Conservation (phyloP, 192 early-diverging fungal species). For the Backusella circina region DNA sequence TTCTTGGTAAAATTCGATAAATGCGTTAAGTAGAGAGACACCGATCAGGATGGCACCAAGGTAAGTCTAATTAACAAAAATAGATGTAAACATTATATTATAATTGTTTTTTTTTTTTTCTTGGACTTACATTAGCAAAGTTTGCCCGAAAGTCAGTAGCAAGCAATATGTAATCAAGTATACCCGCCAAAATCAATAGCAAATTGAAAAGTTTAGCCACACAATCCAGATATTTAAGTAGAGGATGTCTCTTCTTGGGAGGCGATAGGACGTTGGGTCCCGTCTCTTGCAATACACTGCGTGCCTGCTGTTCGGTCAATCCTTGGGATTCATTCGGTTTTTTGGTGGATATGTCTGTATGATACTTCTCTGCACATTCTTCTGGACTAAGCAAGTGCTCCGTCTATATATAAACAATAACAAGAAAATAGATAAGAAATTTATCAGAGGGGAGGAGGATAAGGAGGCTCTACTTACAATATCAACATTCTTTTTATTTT, state of each 20-base stretch:
- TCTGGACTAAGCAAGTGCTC: conserved; percentile 48
- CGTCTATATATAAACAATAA: conserved; percentile 29
- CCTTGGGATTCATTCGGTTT: conserved; percentile 73
- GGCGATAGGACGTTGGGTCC: conserved; percentile 89
- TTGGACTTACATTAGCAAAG: conserved; percentile 67
- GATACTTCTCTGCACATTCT: conserved; percentile 40
- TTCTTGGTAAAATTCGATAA: conserved; percentile 89
- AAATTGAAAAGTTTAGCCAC: conserved; percentile 85
- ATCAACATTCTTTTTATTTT: conserved; percentile 37
- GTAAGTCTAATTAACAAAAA: conserved; percentile 82
- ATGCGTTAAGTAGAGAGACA: conserved; percentile 88
- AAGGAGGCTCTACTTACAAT: conserved; percentile 42
- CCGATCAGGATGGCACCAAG: conserved; percentile 85
- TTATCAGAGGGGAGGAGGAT: background rate
- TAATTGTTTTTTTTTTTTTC: background rate
- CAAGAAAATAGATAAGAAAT: background rate
- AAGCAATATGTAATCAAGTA: conserved; percentile 78
- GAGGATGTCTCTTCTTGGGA: conserved; percentile 74
- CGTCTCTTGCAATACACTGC: conserved; percentile 56
- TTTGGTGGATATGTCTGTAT: conserved; percentile 43
- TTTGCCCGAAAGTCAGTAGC: conserved; percentile 74
- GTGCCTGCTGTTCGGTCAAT: conserved; percentile 58
- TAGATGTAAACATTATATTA: no score
- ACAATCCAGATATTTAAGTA: conserved; percentile 74
- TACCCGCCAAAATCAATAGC: conserved; percentile 78